Base-by-base conservation (phyloP, 495 filamentous ascomycete genomes). In the Aspergillus panamensis region DNA sequence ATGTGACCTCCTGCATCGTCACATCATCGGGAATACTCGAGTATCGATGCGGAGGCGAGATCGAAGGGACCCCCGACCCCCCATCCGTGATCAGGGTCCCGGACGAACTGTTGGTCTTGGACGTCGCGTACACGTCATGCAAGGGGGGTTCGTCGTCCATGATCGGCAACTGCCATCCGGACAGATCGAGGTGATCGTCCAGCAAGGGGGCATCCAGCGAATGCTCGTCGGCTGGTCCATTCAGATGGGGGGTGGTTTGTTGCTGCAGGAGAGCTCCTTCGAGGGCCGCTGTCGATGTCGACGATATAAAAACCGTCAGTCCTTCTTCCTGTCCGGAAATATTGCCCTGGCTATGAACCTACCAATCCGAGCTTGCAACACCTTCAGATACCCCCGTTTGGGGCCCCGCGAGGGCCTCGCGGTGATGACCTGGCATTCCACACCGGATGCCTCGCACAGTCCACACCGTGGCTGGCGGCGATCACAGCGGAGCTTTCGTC, bases 401-500 rank as follows among this genome's bases (percentile, higher is more conserved):
- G 77, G 77, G 0, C 78, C 79, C 13, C 79, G 63, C 17, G 72
- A 65, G n/a, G 69, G 62, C 7, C 75, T 75, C 21, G 69, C 63
- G 57, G 70, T 29, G 29, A 14, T 77, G 54, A 76, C 65, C 32
- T 72, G 65, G 59, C 79, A 82, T 17, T 53, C 60, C 30, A 79
- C 61, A 17, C 73, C 74, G 19, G 74, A 62, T 14, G 72, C 69
- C 25, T 63, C 67, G 54, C 79, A 82, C 6, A 69, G 69, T 9
- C 71, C 70, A 57, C 79, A 82, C 47, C 25, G 21, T 58, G 79
- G 79, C 10, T 66, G 69, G 16, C 73, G 67, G 48, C 79, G 66
- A 59, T 82, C 78, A 62, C 79, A 81, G 51, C 77, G 68, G 29
- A 80, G 59, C 62, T 79, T 81, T 37, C 75, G 71, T 31, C 77